phyloP scores from a whole-genome alignment of 2,329 filamentous ascomycete genomes.

The Decorospora gaudefroyi region DNA sequence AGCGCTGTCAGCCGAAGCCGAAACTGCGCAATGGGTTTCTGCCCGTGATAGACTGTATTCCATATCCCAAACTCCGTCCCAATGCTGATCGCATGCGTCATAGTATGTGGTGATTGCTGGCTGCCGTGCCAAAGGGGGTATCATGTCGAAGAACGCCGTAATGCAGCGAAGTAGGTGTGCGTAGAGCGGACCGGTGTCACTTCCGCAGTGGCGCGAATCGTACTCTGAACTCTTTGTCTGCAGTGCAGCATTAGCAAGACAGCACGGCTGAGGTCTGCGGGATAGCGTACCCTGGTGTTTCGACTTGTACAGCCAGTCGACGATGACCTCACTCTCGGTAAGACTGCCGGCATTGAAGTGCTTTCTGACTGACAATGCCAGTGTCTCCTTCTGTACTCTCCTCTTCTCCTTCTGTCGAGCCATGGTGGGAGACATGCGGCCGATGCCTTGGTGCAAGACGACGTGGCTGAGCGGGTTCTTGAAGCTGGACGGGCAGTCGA shows the following conservation, averaged over 20 bases:
- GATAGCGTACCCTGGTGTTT: constrained; percentile 58
- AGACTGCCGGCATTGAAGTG: constrained; percentile 81
- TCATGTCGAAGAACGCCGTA: constrained; percentile 40
- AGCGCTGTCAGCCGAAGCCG: not conserved
- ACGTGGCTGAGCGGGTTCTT: constrained; percentile 55
- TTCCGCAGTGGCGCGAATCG: constrained; percentile 50
- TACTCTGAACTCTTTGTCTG: constrained; percentile 55
- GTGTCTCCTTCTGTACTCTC: constrained; percentile 71
- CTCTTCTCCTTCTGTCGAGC: constrained; percentile 66
- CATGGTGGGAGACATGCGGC: constrained; percentile 76
- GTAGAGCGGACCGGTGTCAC: constrained; percentile 24
- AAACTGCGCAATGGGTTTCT: constrained; percentile 6
- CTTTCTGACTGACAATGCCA: constrained; percentile 74
- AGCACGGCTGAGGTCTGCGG: not conserved
- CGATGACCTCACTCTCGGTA: constrained; percentile 80
- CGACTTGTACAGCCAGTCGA: constrained; percentile 76
- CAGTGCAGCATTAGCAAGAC: constrained; percentile 12
- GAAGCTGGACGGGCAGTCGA: constrained; percentile 73
- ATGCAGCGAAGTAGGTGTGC: constrained; percentile 29
- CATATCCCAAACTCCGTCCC: constrained; percentile 35
- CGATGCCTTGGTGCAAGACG: constrained; percentile 64
- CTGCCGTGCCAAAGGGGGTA: constrained; percentile 38
- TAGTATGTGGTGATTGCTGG: constrained; percentile 26
- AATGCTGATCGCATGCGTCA: constrained; percentile 43
- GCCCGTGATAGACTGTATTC: constrained; percentile 11